phyloP scores from a whole-genome alignment of 495 filamentous ascomycete species.

The Aspergillus coremiiformis region DNA sequence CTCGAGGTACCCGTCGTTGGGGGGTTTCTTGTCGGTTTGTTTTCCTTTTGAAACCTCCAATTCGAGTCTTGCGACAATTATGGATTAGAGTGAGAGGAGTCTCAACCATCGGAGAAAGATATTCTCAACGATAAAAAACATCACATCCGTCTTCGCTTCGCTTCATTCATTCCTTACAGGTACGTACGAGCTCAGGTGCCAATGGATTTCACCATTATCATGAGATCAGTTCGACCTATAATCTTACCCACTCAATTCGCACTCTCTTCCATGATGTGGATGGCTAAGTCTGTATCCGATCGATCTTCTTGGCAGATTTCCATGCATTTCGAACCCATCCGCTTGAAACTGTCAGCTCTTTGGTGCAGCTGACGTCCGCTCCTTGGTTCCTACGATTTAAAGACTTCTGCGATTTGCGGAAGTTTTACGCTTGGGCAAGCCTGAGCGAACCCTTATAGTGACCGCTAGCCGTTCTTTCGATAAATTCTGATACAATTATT shows the following conservation, averaged over 20 bases:
- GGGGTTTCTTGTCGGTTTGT: not conserved
- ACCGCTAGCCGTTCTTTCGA: not conserved
- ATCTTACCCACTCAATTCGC: no score
- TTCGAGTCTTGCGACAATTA: slow-evolving; percentile 1
- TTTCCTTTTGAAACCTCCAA: not conserved
- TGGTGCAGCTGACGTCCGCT: slow-evolving; percentile 25
- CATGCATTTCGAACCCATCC: slow-evolving; percentile 12
- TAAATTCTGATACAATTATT: not conserved
- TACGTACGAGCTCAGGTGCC: not conserved
- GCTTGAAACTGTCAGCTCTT: slow-evolving; percentile 20
- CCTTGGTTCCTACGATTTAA: slow-evolving; percentile 15
- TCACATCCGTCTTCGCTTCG: not conserved
- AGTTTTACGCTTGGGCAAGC: not conserved
- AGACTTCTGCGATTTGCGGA: slow-evolving; percentile 1
- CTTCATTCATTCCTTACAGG: slow-evolving; percentile 6
- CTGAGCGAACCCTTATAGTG: not conserved
- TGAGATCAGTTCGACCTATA: no score
- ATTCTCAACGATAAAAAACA: not conserved
- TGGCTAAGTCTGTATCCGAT: not conserved
- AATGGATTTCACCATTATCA: not conserved
- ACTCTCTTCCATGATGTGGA: not conserved
- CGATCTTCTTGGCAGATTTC: not conserved
- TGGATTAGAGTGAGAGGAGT: slow-evolving; percentile 7
- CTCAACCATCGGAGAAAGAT: not conserved
- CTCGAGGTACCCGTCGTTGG: not conserved